These are phyloP conservation scores for Limonomyces culmigenus DNA, from an alignment of 1,284 basidiomycete species.

Conservation along the genomic window DNA sequence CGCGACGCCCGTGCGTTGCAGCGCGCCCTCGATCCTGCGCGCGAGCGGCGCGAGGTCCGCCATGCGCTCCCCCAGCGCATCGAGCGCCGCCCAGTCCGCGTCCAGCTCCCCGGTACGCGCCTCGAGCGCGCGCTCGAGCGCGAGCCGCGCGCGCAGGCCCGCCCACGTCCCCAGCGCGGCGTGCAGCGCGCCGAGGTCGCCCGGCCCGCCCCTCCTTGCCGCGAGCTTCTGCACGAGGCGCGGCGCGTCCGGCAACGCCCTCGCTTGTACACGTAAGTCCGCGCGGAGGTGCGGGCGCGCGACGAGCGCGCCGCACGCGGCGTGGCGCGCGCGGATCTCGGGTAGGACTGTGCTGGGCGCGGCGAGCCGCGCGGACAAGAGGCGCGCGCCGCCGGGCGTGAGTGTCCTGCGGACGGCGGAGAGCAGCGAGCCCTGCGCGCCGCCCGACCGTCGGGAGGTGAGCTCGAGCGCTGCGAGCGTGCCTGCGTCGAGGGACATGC, in stretches of 20 bases:
- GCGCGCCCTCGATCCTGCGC: constrained; percentile 36
- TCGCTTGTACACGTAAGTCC: constrained; percentile 46
- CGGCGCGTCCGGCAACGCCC: constrained; percentile 51
- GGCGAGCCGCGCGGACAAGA: constrained; percentile 48
- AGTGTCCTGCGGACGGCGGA: constrained; percentile 66
- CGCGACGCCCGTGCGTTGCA: constrained; percentile 11
- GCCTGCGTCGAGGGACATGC: constrained; percentile 84
- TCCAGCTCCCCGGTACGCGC: constrained; percentile 16
- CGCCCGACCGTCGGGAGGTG: constrained; percentile 62
- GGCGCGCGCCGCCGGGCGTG: constrained; percentile 67
- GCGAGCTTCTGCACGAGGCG: constrained; percentile 72
- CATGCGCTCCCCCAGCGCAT: constrained; percentile 39
- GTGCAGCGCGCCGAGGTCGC: constrained; percentile 49
- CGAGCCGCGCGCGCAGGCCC: constrained; percentile 27
- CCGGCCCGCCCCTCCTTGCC: constrained; percentile 47
- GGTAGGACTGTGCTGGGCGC: constrained; percentile 70
- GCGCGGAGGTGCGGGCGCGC: constrained; percentile 45
- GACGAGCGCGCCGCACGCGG: constrained; percentile 66
- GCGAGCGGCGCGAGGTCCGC: constrained; percentile 38
- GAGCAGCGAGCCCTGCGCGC: constrained; percentile 58
- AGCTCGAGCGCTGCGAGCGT: constrained; percentile 86
- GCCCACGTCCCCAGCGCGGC: constrained; percentile 44
- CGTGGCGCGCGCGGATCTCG: constrained; percentile 63
- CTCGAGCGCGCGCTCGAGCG: constrained; percentile 40
- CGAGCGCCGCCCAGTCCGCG: constrained; percentile 36